Conservation (phyloP, 345 rosid species). For the Eucalyptus tenuipes region DNA sequence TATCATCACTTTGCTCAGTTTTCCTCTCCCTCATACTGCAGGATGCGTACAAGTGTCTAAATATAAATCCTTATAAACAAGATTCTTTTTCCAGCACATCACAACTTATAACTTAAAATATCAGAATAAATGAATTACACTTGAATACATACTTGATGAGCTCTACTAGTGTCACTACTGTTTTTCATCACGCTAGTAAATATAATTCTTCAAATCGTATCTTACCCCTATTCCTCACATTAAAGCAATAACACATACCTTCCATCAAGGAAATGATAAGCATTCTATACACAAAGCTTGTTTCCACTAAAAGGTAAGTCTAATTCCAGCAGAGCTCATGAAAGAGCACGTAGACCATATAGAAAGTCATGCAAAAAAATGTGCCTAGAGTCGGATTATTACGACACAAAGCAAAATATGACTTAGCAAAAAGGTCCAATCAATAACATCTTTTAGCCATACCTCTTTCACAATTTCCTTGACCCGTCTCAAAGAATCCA, state of each 20-base stretch:
- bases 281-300: background rate
- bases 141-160: background rate
- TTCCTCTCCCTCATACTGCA: background rate
- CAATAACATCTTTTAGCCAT: background rate
- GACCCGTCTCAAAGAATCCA: slow-evolving; percentile 83
- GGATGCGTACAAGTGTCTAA: background rate
- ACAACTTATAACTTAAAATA: background rate
- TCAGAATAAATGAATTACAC: background rate
- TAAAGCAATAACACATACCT: background rate
- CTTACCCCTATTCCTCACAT: background rate
- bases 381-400: background rate
- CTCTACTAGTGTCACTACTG: background rate
- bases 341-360: background rate
- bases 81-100: background rate
- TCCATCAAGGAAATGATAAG: background rate
- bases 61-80: background rate
- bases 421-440: background rate
- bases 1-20: background rate
- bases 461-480: slow-evolving; percentile 96
- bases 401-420: background rate
- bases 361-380: background rate
- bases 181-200: background rate
- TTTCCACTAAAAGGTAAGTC: background rate
- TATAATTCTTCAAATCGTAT: background rate
- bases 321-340: background rate